phyloP scores from a whole-genome alignment of 371 early-diverging fungal species.

The Mucor mucedo region DNA sequence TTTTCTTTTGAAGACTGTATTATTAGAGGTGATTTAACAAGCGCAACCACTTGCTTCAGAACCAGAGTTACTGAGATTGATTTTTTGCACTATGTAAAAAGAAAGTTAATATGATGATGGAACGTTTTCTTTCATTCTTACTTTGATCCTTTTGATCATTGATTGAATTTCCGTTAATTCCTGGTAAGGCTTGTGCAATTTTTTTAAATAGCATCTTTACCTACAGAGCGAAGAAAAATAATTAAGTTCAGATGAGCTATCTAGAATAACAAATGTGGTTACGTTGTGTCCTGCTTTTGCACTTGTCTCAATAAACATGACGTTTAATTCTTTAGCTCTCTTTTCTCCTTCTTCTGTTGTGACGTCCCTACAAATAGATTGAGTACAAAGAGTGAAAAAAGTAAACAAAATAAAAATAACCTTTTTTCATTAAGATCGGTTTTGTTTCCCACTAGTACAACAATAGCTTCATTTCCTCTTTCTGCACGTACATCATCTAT shows the following conservation, averaged over 20 bases:
- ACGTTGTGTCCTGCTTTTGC: constrained; percentile 97
- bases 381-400: neutral
- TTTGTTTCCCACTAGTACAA: constrained; percentile 99
- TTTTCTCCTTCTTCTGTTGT: constrained; percentile 95
- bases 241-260: neutral
- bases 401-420: constrained; percentile 30
- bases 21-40: constrained; percentile 24
- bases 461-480: constrained; percentile 96
- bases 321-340: constrained; percentile 90
- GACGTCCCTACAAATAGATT: constrained; percentile 67
- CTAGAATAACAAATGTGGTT: constrained; percentile 2
- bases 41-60: constrained; percentile 43
- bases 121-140: constrained; percentile 16
- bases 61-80: constrained; percentile 34
- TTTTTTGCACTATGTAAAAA: constrained; percentile 40
- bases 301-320: constrained; percentile 96
- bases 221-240: constrained; percentile 21
- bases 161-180: constrained; percentile 67
- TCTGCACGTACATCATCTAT: constrained; percentile 98
- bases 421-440: constrained; percentile 95
- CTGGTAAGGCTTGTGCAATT: constrained; percentile 95
- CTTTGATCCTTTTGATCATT: constrained; percentile 42
- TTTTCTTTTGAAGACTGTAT: too few species aligned
- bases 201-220: constrained; percentile 93
- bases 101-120: neutral